Conservation (phyloP, 2,329 filamentous ascomycete species). For the Penicillium sp. region DNA sequence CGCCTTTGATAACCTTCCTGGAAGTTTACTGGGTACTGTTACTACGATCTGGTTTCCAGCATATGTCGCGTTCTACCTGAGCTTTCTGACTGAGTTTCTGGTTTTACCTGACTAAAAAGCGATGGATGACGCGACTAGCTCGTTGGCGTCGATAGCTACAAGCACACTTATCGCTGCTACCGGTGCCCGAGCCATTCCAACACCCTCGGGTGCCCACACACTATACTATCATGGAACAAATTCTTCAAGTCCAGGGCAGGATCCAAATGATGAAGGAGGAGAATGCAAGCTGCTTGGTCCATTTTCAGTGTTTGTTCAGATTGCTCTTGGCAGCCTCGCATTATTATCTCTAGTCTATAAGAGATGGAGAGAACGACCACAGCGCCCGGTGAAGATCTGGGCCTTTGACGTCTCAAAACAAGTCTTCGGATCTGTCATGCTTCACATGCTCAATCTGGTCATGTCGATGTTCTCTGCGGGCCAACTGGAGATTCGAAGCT, state of each 20-base stretch:
- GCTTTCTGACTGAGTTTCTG: background rate
- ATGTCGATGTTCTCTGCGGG: constrained; percentile 96
- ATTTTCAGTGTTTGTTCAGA: constrained; percentile 88
- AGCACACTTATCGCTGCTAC: constrained; percentile 10
- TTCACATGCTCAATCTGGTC: constrained; percentile 88
- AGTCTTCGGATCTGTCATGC: constrained; percentile 85
- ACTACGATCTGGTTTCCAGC: background rate
- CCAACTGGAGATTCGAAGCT: constrained; percentile 55
- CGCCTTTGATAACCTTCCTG: constrained; percentile 2
- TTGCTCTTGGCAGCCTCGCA: constrained; percentile 77
- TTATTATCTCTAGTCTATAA: constrained; percentile 88
- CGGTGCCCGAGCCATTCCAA: constrained; percentile 11
- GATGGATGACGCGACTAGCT: constrained; percentile 9
- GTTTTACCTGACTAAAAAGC: background rate
- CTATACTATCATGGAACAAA: constrained; percentile 17
- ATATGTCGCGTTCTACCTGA: background rate
- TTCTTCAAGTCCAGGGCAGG: constrained; percentile 20
- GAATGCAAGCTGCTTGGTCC: constrained; percentile 86
- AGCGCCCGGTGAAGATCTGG: constrained; percentile 93
- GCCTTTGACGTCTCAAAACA: constrained; percentile 97
- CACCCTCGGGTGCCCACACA: constrained; percentile 17
- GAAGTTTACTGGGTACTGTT: background rate
- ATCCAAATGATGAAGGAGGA: constrained; percentile 53
- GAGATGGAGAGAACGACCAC: constrained; percentile 85
- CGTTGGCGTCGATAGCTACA: constrained; percentile 15